Evolutionary conservation across 768 basidiomycete species (phyloP), one percentile per base, ranked within the genome.

Genomic region (Boletus insuetus): DNA sequence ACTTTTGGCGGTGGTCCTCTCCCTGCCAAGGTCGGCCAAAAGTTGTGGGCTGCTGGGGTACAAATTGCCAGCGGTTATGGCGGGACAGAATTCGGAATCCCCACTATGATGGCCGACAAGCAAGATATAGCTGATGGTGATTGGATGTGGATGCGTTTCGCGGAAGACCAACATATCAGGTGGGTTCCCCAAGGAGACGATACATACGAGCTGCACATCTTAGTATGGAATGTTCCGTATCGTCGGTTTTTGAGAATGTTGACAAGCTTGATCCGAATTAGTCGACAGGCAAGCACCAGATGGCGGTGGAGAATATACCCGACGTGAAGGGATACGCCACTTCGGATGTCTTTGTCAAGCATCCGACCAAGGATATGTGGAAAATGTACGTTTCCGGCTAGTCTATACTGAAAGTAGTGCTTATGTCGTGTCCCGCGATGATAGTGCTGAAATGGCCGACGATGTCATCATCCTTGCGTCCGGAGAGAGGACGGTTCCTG

Each of bases 261-360:
- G 22, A 46, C 19, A 5, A 24, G 37, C 13, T 10, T n/a, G 37
- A 7, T 40, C 14, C 7, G 37, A n/a, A 29, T 13, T 8, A 35
- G 32, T 32, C 32, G 32, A 32, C 55, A 3, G 51, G 54, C 9
- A 19, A 11, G 8, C 41, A 46, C 40, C 51, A 51, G 0, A 38
- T 54, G 6, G 38, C 55, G 1, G 39, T 66, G 6, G 49, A 66
- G 22, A 79, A 79, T 58, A 55, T 74, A 7, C 53, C 68, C 0
- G 77, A 75, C 1, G 54, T 61, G 1, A 49, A 74, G n/a, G 60
- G 60, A 2, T 56, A 77, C 49, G 75, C 74, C 0, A 78, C 75
- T 0, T 70, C 72, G 0, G 80, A 80, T 62, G 53, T 82, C 4
- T 77, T 75, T 49, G 55, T 72, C 10, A 70, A 62, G 22, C 80